phyloP scores from a whole-genome alignment of 306 rosid species.

The Rosa persica region DNA sequence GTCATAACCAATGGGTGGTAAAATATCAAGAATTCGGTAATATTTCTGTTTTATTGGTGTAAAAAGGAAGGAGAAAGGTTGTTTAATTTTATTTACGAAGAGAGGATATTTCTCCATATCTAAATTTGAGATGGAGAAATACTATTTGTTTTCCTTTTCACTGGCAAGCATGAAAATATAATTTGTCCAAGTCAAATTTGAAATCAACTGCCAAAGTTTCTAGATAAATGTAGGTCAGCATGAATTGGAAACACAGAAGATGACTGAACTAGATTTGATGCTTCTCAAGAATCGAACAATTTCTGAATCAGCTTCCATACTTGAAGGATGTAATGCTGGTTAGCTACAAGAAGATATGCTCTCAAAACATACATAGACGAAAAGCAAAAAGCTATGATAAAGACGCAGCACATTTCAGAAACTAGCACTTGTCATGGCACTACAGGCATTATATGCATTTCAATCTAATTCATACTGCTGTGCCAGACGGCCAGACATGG shows the following conservation, averaged over 20 bases:
- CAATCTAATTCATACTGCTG: background rate
- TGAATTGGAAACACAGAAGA: background rate
- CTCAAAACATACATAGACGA: background rate
- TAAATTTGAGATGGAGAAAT: background rate
- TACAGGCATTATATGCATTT: background rate
- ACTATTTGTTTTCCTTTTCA: background rate
- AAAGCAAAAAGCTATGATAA: background rate
- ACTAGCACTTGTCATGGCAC: background rate
- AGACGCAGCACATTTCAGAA: background rate
- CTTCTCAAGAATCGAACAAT: background rate
- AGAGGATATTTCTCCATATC: background rate
- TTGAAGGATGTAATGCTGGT: background rate
- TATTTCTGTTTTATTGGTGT: too few relatives aligned
- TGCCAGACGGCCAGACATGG: background rate
- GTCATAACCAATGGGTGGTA: background rate
- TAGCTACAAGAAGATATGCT: background rate
- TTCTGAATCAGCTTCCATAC: background rate
- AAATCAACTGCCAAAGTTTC: background rate
- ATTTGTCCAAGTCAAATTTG: background rate
- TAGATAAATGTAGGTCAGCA: background rate
- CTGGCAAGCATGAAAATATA: background rate
- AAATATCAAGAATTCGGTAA: background rate
- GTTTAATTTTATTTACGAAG: background rate
- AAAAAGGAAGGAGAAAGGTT: background rate
- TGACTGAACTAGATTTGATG: background rate